Evolutionary conservation across 192 early-diverging fungal genomes (phyloP).

Genomic region (Kickxella alabastrina): DNA sequence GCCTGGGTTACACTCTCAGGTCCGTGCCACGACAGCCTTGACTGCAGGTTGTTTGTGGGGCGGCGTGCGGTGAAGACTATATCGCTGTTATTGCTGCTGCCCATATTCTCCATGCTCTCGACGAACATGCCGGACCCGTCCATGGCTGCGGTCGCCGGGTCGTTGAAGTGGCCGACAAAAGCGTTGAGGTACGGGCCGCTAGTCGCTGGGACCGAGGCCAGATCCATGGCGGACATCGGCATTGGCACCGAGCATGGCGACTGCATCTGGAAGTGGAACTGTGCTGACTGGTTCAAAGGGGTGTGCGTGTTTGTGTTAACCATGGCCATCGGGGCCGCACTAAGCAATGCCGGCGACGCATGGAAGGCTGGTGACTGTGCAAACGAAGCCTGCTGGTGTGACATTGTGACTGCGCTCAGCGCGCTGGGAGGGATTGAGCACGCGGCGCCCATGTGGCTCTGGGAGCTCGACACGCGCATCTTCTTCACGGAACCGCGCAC

Average conservation of each 20-base stretch:
- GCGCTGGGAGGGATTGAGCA: conserved; percentile 13
- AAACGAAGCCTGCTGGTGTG: conserved; percentile 39
- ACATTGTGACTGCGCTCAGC: conserved; percentile 10
- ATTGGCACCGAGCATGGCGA: conserved; percentile 47
- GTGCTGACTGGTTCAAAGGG: conserved; percentile 35
- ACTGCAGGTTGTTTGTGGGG: conserved; percentile 15
- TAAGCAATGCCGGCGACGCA: conserved; percentile 23
- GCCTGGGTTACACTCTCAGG: conserved; percentile 44
- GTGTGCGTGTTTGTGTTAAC: conserved; percentile 28
- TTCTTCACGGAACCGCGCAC: conserved; percentile 34
- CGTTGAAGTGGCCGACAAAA: conserved; percentile 11
- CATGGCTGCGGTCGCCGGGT: conserved; percentile 14
- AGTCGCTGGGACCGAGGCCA: conserved; percentile 34
- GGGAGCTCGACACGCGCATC: conserved; percentile 50
- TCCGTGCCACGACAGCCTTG: conserved; percentile 50
- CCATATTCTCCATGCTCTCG: conserved; percentile 7
- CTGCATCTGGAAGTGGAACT: conserved; percentile 52
- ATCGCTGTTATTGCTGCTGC: conserved; percentile 11
- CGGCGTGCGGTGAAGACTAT: conserved; percentile 27
- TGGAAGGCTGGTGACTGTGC: conserved; percentile 31
- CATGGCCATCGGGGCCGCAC: conserved; percentile 35
- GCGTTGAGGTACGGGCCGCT: conserved; percentile 27
- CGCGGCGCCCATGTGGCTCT: conserved; percentile 25
- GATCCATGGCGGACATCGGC: conserved; percentile 45
- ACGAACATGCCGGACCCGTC: conserved; percentile 32